Conservation (phyloP, 1,284 basidiomycete species). For the Ceratobasidium papillatum region DNA sequence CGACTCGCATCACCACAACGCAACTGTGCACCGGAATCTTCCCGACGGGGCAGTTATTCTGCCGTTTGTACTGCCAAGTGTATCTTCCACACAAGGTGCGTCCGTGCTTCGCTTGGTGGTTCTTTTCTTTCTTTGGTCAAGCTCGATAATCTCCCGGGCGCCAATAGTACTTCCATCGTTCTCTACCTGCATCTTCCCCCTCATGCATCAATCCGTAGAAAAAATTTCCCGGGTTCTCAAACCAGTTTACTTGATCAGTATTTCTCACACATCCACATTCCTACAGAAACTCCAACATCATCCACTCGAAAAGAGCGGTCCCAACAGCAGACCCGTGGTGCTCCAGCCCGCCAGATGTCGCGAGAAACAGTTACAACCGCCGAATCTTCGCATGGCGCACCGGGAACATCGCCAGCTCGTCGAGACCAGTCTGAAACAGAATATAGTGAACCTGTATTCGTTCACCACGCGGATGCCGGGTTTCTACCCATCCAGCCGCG, state of each 20-base stretch:
- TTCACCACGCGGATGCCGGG: slow-evolving; percentile 27
- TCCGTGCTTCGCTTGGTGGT: not conserved
- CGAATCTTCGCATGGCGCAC: not conserved
- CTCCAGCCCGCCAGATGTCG: not conserved
- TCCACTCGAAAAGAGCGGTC: not conserved
- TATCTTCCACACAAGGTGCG: slow-evolving; percentile 18
- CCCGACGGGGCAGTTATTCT: not conserved
- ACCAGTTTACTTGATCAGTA: not conserved
- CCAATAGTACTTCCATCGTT: not conserved
- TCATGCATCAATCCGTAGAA: not conserved
- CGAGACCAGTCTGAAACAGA: not conserved
- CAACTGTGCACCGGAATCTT: not conserved
- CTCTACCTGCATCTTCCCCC: not conserved
- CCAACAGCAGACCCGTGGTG: not conserved
- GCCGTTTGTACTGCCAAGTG: slow-evolving; percentile 9
- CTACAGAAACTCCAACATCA: not conserved
- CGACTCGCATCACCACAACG: not conserved
- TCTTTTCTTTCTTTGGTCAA: not conserved
- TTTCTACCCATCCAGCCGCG: slow-evolving; percentile 12
- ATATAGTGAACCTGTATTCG: slow-evolving; percentile 16
- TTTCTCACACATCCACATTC: not conserved
- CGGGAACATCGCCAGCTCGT: not conserved
- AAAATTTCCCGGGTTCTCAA: not conserved
- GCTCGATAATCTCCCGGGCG: not conserved
- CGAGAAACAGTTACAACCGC: not conserved